phyloP scores from a whole-genome alignment of 2,329 filamentous ascomycete species.

The Colletotrichum noveboracense region DNA sequence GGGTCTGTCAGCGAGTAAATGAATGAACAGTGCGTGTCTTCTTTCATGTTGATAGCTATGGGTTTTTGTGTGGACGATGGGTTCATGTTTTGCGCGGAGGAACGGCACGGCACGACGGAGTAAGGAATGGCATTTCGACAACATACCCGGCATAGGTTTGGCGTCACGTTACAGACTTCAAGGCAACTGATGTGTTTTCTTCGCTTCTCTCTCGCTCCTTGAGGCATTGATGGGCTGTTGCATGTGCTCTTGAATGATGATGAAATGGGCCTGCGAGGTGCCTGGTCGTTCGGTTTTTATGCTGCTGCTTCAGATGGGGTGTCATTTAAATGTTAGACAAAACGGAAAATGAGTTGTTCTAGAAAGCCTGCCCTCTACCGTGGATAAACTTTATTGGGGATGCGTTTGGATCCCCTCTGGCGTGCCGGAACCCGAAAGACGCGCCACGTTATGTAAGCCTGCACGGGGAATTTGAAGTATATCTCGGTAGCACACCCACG shows the following conservation, averaged over 20 bases:
- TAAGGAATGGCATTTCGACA: slow-evolving; percentile 20
- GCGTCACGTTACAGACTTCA: slow-evolving; percentile 18
- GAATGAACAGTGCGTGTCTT: neutral
- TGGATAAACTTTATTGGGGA: neutral
- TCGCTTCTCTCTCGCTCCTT: neutral
- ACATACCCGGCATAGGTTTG: slow-evolving; percentile 22
- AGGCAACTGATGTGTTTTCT: slow-evolving; percentile 5
- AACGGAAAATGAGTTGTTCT: neutral
- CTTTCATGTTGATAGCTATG: slow-evolving; percentile 11
- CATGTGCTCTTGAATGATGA: neutral
- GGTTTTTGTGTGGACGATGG: neutral
- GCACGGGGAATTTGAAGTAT: neutral
- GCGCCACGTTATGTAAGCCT: slow-evolving; percentile 7
- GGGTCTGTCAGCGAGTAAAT: slow-evolving; percentile 18
- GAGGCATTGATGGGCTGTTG: neutral
- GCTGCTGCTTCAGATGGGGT: neutral
- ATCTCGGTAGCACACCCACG: neutral
- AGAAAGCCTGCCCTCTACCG: neutral
- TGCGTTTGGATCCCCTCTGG: neutral
- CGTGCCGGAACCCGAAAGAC: neutral
- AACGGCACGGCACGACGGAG: neutral
- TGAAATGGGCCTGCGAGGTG: neutral
- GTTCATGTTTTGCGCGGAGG: neutral
- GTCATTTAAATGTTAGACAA: neutral
- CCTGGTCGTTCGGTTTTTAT: neutral